Conservation (phyloP, 2,329 filamentous ascomycete species). For the Drechslera avenae region DNA sequence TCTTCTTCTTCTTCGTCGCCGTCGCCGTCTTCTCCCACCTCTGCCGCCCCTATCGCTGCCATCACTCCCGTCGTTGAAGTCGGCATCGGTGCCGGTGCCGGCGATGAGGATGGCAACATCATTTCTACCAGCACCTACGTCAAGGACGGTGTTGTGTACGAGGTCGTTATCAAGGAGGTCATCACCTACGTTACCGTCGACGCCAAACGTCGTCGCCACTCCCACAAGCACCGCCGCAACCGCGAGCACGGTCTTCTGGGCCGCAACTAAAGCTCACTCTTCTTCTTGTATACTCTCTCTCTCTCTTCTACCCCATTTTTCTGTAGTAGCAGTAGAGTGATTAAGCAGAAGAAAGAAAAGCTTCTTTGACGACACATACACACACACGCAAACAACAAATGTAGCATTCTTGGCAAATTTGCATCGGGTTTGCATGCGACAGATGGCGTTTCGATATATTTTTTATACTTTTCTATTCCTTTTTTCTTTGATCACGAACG, state of each 20-base stretch:
- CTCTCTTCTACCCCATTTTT: too few relatives aligned
- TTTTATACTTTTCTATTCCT: too few relatives aligned
- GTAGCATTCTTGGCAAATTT: too few relatives aligned
- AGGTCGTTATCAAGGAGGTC: slow-evolving; percentile 53
- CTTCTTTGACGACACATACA: too few relatives aligned
- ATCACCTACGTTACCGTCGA: slow-evolving; percentile 50
- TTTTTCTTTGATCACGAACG: too few relatives aligned
- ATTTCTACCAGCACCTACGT: slow-evolving; percentile 52
- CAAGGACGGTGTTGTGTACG: slow-evolving; percentile 51
- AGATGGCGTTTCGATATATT: too few relatives aligned
- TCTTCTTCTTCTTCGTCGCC: too few relatives aligned
- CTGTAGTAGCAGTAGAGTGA: too few relatives aligned
- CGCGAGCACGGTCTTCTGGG: slow-evolving; percentile 28
- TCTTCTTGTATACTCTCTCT: too few relatives aligned
- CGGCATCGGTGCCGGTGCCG: slow-evolving; percentile 4
- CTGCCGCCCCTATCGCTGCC: slow-evolving; percentile 9
- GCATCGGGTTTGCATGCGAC: too few relatives aligned
- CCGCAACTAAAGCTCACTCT: slow-evolving; percentile 2
- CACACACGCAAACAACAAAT: too few relatives aligned
- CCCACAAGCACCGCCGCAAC: slow-evolving; percentile 34
- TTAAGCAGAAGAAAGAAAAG: too few relatives aligned
- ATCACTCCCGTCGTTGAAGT: slow-evolving; percentile 31
- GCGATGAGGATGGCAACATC: slow-evolving; percentile 24
- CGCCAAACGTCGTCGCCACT: slow-evolving; percentile 25
- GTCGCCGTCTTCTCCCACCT: slow-evolving; percentile 16